Conservation (phyloP, 129 eudicot species). For the Flaveria sonorensis region DNA sequence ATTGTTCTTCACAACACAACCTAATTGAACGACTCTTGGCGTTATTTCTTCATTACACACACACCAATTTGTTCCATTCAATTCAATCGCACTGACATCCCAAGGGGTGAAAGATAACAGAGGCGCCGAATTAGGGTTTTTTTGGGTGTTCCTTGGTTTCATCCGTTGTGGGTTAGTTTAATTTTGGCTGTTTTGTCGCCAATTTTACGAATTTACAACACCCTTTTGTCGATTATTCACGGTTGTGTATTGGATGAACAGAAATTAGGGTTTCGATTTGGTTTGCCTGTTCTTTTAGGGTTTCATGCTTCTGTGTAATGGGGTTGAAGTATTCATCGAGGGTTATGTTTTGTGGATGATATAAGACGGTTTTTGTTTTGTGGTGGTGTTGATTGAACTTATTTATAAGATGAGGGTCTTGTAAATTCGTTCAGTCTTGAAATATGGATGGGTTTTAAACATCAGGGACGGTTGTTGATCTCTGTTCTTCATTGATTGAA, state of each 20-base stretch:
- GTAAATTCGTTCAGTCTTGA: slow-evolving; percentile 25
- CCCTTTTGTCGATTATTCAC: neutral
- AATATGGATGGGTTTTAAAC: slow-evolving; percentile 24
- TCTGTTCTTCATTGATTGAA: slow-evolving; percentile 19
- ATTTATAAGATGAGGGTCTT: slow-evolving; percentile 41
- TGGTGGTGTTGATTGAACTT: slow-evolving; percentile 27
- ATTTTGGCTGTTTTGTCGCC: neutral
- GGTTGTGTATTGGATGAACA: slow-evolving; percentile 8
- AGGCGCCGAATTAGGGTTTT: slow-evolving; percentile 36
- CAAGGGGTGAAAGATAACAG: neutral
- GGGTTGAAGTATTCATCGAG: neutral
- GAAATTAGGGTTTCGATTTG: slow-evolving; percentile 33
- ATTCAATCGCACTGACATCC: slow-evolving; percentile 13
- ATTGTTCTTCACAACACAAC: neutral
- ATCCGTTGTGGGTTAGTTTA: slow-evolving; percentile 10
- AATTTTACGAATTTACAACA: neutral
- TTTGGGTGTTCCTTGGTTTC: slow-evolving; percentile 15
- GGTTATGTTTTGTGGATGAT: slow-evolving; percentile 10
- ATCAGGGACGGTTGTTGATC: neutral
- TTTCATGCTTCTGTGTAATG: slow-evolving; percentile 34
- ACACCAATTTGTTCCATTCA: slow-evolving; percentile 18
- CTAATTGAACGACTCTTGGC: slow-evolving; percentile 12
- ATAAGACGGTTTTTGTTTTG: slow-evolving; percentile 11
- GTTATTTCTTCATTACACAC: slow-evolving; percentile 10
- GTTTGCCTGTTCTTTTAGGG: slow-evolving; percentile 31